Evolutionary conservation across 2,329 filamentous ascomycete genomes (phyloP), one percentile per base, ranked within the genome.

Genomic region (Berkeleyomyces basicola): DNA sequence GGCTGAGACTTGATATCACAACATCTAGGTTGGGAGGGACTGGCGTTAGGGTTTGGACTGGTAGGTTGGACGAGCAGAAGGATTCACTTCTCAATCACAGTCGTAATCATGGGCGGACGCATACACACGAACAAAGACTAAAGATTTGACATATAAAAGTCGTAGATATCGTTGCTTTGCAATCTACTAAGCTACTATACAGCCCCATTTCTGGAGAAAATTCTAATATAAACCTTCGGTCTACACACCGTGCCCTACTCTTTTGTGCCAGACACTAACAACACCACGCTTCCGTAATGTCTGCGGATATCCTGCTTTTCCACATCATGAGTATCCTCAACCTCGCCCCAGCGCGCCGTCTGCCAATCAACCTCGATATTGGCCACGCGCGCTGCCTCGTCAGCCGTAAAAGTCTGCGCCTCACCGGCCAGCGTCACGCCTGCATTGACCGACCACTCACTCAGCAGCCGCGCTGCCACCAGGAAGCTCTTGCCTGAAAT

Each of bases 261-360:
- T 11, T 49, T 53, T 4, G 73, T 77, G 1, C 87, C 87, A 63
- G 82, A 85, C 7, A 96, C 87, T 59, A 97, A 75, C 69, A 97
- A 71, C 14, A 96, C 79, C 9, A 90, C 88, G 71, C 90, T 95
- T 11, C 92, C 93, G 65, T 97, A 75, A 75, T 97, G 93, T 69
- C 92, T 81, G 70, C 83, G 82, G 67, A 97, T 68, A 73, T 99
- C 93, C 73, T 95, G 92, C 73, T 85, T 88, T 69, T 95, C 87
- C 0, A 99, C 93, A 77, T 99, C 93, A 74, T 99, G 93, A 37
- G 91, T 96, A 74, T 99, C 91, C 72, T 99, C 93, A 0, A 99
- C 93, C 77, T 96, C 91, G 7, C 93, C 93, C 92, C 93, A 97
- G 74, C 87, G 85, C 37, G 81, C 77, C 0, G 86, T 95, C 79